phyloP scores from a whole-genome alignment of 352 stramenopile species.

The Blastocystis hominis region DNA sequence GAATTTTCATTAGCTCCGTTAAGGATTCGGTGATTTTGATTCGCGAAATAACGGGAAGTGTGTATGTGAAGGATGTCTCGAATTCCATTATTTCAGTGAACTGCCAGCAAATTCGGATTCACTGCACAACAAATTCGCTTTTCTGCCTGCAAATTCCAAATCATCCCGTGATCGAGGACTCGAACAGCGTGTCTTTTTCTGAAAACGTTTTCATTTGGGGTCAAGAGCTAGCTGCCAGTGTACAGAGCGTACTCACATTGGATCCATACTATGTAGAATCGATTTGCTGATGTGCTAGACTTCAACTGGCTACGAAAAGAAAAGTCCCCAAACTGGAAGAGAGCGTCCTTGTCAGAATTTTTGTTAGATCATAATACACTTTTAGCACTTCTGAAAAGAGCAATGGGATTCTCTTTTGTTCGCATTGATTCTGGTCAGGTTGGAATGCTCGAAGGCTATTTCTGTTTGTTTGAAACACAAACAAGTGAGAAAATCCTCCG shows the following conservation, averaged over 20 bases:
- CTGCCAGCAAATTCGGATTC: slow-evolving; percentile 19
- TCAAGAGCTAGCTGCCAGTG: too few relatives aligned
- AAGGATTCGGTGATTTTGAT: not conserved
- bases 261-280: not conserved
- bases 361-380: not conserved
- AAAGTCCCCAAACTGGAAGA: slow-evolving; percentile 15
- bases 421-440: not conserved
- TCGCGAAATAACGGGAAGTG: not conserved
- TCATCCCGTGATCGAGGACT: slow-evolving; percentile 37
- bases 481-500: not conserved
- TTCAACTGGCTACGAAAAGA: slow-evolving; percentile 38
- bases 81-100: not conserved
- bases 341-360: not conserved
- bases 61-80: not conserved
- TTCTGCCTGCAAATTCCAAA: slow-evolving; percentile 30
- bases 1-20: not conserved
- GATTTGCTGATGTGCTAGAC: not conserved
- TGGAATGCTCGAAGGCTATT: not conserved
- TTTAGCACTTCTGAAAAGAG: not conserved
- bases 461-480: not conserved
- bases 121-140: not conserved
- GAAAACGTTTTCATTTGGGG: not conserved
- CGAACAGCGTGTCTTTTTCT: not conserved
- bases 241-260: not conserved
- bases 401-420: not conserved